A percentile compares a stretch with the other conserved stretches of the same genome.
These are phyloP conservation scores for Pseudozyma sp. DNA, from an alignment of 1,284 basidiomycete species.

Conservation along the genomic window DNA sequence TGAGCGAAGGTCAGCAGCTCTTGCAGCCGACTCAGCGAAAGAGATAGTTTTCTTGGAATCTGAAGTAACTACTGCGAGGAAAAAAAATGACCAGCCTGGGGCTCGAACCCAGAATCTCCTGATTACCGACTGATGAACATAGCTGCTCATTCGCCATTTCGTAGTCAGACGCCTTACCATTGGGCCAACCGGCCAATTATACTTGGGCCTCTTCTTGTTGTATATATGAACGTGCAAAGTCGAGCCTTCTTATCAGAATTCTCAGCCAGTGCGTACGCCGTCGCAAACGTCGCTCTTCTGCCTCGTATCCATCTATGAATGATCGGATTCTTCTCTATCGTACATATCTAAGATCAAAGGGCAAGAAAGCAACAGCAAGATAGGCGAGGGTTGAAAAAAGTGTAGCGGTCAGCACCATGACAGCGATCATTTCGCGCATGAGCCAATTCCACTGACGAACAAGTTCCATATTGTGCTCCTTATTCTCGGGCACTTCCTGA, in stretches of 20 bases:
- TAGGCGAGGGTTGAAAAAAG: background rate
- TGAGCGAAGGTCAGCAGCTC: too few species aligned
- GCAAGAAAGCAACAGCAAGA: background rate
- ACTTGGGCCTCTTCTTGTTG: background rate
- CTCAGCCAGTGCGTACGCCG: too few species aligned
- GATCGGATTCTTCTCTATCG: too few species aligned
- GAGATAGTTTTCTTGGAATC: too few species aligned
- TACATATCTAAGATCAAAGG: background rate
- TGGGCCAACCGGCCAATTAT: constrained; percentile 53
- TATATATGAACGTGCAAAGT: background rate
- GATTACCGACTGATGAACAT: constrained; percentile 19
- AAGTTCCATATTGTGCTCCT: constrained; percentile 17
- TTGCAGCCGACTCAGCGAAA: too few species aligned
- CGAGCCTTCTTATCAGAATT: too few species aligned
- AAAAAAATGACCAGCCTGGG: constrained; percentile 53
- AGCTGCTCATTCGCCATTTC: constrained; percentile 5
- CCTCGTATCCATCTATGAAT: too few species aligned
- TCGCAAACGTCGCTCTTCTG: too few species aligned
- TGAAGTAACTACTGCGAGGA: too few species aligned
- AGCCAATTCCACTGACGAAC: constrained; percentile 41
- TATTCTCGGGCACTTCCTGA: constrained; percentile 29
- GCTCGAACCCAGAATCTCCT: constrained; percentile 61
- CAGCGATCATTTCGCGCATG: constrained; percentile 50
- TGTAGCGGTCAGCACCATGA: constrained; percentile 6
- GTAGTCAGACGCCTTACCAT: constrained; percentile 62